These are phyloP conservation scores for Macroventuria anomochaeta DNA, from an alignment of 2,329 filamentous ascomycete species.

Conservation along the genomic window DNA sequence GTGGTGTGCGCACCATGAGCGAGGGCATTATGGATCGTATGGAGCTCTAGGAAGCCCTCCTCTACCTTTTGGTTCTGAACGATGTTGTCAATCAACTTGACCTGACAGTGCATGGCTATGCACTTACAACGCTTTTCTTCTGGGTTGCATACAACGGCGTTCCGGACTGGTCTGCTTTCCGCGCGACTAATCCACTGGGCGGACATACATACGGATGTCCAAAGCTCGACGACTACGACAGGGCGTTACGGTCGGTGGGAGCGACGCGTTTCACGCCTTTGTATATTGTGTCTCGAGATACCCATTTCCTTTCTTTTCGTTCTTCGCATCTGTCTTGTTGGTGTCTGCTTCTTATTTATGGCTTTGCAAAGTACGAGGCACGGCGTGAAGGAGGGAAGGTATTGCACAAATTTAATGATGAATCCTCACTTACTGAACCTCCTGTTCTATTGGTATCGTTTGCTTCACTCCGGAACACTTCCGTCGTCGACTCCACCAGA, in stretches of 20 bases:
- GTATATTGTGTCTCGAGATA: conserved; percentile 20
- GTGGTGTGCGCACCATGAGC: conserved; percentile 58
- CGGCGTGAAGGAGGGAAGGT: too few species aligned
- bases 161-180: neutral
- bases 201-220: conserved; percentile 9
- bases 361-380: too few species aligned
- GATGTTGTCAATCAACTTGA: conserved; percentile 16
- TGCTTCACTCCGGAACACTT: too few species aligned
- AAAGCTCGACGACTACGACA: conserved; percentile 22
- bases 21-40: conserved; percentile 61
- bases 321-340: too few species aligned
- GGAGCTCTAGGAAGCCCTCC: conserved; percentile 52
- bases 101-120: conserved; percentile 13
- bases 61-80: neutral
- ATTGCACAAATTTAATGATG: too few species aligned
- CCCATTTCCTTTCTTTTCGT: conserved; percentile 14
- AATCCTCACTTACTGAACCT: too few species aligned
- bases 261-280: conserved; percentile 20
- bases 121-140: conserved; percentile 7
- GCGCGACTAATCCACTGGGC: conserved; percentile 10
- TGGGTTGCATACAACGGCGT: conserved; percentile 13
- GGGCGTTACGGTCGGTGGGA: conserved; percentile 22
- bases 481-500: too few species aligned
- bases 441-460: too few species aligned
- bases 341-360: too few species aligned